Evolutionary conservation across 345 rosid genomes (phyloP), one percentile per base, ranked within the genome.

Genomic region (Streptanthus diversifolius): DNA sequence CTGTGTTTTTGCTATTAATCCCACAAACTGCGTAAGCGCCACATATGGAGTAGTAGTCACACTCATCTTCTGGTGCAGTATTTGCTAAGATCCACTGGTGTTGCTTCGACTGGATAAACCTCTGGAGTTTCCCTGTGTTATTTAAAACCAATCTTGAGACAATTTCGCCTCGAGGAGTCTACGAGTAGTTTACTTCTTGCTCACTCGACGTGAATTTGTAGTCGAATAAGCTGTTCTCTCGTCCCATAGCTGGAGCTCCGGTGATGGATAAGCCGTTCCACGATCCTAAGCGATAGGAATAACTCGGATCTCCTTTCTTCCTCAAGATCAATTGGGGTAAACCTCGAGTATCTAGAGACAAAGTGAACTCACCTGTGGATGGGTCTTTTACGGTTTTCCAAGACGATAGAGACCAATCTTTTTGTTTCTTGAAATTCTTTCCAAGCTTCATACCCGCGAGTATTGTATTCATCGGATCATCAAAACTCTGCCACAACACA

Each of bases 1-100:
- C 90, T 2, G 89, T 84, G 5, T 77, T 83, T 65, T 90, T 81
- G 15, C 75, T 65, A 60, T 86, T 89, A 4, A 70, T 70, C 45
- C 58, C 74, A 9, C 98, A 92, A 1, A 88, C 55, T 1, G 96
- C 98, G 47, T 73, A 90, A 0, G 90, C 80, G 18, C 98, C 96
- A 57, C 98, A 92, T 77, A 75, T 85, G 0, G 68, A 7, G 76
- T 82, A 88, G 7, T 71, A 0, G 82, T 92, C 96, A 64, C 98
- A 92, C 71, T 92, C 96, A 66, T 92, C 98, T 44, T 92, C 88
- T 3, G 89, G 95, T 8, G 95, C 95, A 5, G 79, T 84, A 45
- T 3, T 17, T 63, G 43, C 79, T 82, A 8, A 79, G 78, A 11
- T 83, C 77, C 96, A 70, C 88, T 86, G 0, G 85, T 80, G 62